phyloP scores from a whole-genome alignment of 768 basidiomycete genomes.

The Trametes cinnabarina region DNA sequence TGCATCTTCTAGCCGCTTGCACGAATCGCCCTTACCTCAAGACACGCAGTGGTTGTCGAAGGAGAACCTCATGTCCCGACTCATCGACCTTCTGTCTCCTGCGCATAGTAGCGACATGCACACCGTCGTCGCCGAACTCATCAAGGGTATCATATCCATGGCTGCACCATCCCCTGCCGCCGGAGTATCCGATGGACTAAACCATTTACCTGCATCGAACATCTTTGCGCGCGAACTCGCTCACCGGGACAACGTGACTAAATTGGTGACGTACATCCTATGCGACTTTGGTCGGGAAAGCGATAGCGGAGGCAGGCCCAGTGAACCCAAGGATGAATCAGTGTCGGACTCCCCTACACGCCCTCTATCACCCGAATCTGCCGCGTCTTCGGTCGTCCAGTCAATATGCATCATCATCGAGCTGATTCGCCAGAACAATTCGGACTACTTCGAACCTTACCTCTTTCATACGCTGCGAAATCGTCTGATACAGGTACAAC shows the following conservation, averaged over 20 bases:
- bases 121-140: constrained; percentile 81
- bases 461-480: constrained; percentile 92
- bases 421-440: constrained; percentile 95
- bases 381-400: constrained; percentile 79
- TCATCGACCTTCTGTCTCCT: constrained; percentile 83
- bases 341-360: neutral
- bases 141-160: constrained; percentile 93
- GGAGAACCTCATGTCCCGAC: constrained; percentile 75
- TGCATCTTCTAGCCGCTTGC: constrained; percentile 30
- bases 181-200: constrained; percentile 65
- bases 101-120: constrained; percentile 73
- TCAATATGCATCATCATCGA: constrained; percentile 90
- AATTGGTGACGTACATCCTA: constrained; percentile 74
- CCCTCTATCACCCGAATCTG: constrained; percentile 38
- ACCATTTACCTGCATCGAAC: constrained; percentile 77
- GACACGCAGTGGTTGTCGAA: constrained; percentile 78
- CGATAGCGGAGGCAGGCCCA: neutral
- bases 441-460: constrained; percentile 97
- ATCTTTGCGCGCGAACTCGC: constrained; percentile 88
- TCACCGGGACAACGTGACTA: constrained; percentile 62
- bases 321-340: constrained; percentile 12
- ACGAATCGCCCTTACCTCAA: constrained; percentile 33
- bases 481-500: constrained; percentile 83
- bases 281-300: constrained; percentile 50
- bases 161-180: constrained; percentile 83